These are phyloP conservation scores for Claviceps sp. DNA, from an alignment of 2,329 filamentous ascomycete species.

Conservation along the genomic window DNA sequence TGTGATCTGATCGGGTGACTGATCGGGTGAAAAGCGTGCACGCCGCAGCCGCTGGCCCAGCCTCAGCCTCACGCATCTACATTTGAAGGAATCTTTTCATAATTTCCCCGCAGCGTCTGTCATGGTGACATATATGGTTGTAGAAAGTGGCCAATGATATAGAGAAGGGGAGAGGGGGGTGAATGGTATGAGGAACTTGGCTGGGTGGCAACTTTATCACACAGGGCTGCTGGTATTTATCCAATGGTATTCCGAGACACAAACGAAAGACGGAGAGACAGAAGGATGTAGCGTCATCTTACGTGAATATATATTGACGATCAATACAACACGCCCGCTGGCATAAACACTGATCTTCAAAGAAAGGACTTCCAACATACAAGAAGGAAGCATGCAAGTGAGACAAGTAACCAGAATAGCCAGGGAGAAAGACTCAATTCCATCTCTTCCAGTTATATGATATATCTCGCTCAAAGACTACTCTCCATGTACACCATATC, in stretches of 20 bases:
- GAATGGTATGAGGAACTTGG: background rate
- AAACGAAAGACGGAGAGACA: background rate
- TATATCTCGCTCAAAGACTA: background rate
- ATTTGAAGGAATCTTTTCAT: too few relatives aligned
- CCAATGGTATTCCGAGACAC: background rate
- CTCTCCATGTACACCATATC: background rate
- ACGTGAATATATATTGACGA: constrained; percentile 1
- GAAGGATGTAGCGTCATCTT: background rate
- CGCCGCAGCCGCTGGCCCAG: too few relatives aligned
- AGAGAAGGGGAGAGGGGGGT: background rate
- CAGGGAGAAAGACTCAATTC: background rate
- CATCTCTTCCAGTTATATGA: background rate
- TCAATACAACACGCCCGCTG: background rate
- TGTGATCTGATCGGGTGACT: too few relatives aligned
- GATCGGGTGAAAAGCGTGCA: too few relatives aligned
- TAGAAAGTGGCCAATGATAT: background rate
- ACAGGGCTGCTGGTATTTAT: background rate
- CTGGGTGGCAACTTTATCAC: background rate
- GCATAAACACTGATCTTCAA: too few relatives aligned
- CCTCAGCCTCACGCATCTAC: too few relatives aligned
- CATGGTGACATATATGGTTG: background rate
- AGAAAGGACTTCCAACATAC: background rate
- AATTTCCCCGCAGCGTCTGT: background rate
- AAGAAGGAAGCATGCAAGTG: background rate
- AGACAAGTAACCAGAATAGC: background rate